These are phyloP conservation scores for Monilinia laxa DNA, from an alignment of 2,329 filamentous ascomycete genomes.

Conservation along the genomic window DNA sequence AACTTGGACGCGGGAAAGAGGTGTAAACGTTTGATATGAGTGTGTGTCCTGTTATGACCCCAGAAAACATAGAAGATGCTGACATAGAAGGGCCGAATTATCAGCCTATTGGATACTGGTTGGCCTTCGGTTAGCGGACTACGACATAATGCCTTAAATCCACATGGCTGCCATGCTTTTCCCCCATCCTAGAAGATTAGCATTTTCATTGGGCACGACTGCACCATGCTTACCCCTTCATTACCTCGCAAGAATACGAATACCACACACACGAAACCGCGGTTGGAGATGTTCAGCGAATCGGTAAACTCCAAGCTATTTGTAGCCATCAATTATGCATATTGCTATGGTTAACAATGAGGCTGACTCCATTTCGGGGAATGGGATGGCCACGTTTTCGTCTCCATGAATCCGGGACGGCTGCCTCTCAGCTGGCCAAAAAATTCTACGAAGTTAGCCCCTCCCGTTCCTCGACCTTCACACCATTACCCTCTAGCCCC, in stretches of 20 bases:
- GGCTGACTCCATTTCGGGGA: not conserved
- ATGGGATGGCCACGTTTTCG: slow-evolving; percentile 3
- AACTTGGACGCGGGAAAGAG: not conserved
- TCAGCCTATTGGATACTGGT: slow-evolving; percentile 5
- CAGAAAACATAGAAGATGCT: not conserved
- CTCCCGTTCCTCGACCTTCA: not conserved
- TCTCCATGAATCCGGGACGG: slow-evolving; percentile 1
- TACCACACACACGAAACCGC: slow-evolving; percentile 18
- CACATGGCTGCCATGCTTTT: slow-evolving; percentile 14
- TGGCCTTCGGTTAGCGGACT: not conserved
- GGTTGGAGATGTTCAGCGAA: not conserved
- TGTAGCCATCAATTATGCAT: slow-evolving; percentile 3
- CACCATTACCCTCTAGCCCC: not conserved
- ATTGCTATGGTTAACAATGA: not conserved
- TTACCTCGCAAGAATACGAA: not conserved
- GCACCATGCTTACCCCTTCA: slow-evolving; percentile 4
- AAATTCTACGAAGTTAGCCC: not conserved
- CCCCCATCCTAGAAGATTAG: not conserved
- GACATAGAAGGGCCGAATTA: slow-evolving; percentile 6
- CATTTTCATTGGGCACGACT: not conserved
- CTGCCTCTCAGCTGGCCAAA: not conserved
- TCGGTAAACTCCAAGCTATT: not conserved
- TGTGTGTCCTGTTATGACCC: not conserved
- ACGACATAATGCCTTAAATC: not conserved
- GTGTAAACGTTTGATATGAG: not conserved